Conservation (phyloP, 163 green algal species). For the Scenedesmus sp. region DNA sequence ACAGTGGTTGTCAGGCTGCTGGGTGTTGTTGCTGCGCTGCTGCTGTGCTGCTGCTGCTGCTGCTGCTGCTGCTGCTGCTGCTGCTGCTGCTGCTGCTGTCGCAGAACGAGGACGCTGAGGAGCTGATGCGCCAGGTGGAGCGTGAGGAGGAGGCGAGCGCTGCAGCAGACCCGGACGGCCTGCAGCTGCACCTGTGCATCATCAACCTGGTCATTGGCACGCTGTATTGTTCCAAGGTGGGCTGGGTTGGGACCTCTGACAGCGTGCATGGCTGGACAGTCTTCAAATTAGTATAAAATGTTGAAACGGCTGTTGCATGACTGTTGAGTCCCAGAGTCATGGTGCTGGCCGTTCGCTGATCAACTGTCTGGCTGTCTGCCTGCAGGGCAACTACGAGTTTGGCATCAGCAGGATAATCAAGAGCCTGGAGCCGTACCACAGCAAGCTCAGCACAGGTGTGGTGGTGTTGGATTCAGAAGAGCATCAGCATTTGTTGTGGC, state of each 20-base stretch:
- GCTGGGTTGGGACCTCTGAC: not conserved
- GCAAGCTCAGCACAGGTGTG: slow-evolving; percentile 80
- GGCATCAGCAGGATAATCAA: slow-evolving; percentile 91
- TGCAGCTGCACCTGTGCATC: slow-evolving; percentile 88
- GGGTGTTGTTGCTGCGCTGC: too few species aligned
- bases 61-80: not conserved
- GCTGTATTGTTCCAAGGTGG: slow-evolving; percentile 85
- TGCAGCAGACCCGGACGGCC: slow-evolving; percentile 60
- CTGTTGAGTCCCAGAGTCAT: not conserved
- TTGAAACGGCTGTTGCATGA: not conserved
- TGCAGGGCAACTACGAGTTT: slow-evolving; percentile 92
- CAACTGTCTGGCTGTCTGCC: not conserved
- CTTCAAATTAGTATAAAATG: too few species aligned
- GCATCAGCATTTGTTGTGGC: too few species aligned
- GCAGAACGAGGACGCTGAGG: slow-evolving; percentile 92
- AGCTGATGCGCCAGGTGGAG: slow-evolving; percentile 91
- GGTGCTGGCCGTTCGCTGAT: not conserved
- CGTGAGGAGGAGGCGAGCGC: slow-evolving; percentile 80
- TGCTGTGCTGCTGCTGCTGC: too few species aligned
- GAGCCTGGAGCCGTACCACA: slow-evolving; percentile 86
- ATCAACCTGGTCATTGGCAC: slow-evolving; percentile 95
- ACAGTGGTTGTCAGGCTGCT: too few species aligned
- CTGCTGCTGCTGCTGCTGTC: not conserved
- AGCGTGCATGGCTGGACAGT: not conserved
- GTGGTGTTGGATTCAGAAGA: not conserved